Evolutionary conservation across 2,329 filamentous ascomycete genomes (phyloP).

Genomic region (Bipolaris bicolor): DNA sequence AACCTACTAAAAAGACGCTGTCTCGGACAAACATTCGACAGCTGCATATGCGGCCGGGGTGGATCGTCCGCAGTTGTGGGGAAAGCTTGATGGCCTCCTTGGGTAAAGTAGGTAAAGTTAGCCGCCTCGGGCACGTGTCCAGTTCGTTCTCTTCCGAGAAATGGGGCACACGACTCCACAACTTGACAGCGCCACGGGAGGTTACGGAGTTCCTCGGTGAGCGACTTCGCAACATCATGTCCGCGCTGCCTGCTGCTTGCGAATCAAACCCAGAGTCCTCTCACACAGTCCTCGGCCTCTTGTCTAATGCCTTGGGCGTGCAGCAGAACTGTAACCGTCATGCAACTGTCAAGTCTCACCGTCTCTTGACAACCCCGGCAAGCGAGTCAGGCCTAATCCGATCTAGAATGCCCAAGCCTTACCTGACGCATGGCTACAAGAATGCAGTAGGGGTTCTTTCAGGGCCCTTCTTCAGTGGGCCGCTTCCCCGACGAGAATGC

Average conservation of each 20-base stretch:
- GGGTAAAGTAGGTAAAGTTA: constrained; percentile 16
- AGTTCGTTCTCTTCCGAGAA: constrained; percentile 14
- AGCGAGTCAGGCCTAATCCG: constrained; percentile 9
- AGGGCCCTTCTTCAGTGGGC: not conserved
- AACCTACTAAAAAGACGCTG: not conserved
- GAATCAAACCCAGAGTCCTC: not conserved
- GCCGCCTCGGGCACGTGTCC: constrained; percentile 9
- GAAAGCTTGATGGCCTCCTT: constrained; percentile 37
- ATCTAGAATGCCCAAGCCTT: constrained; percentile 4
- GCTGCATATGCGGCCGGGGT: constrained; percentile 12
- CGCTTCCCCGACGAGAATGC: constrained; percentile 5
- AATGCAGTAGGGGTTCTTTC: constrained; percentile 1
- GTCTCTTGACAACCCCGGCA: constrained; percentile 12
- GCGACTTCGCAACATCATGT: not conserved
- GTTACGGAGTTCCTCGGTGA: constrained; percentile 7
- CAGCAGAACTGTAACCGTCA: constrained; percentile 9
- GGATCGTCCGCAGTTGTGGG: constrained; percentile 31
- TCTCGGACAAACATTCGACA: constrained; percentile 4
- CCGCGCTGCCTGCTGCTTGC: not conserved
- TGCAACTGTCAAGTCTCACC: constrained; percentile 18
- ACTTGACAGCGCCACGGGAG: constrained; percentile 8
- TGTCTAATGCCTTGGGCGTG: not conserved
- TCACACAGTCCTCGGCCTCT: not conserved
- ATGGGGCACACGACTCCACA: constrained; percentile 17
- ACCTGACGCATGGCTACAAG: constrained; percentile 9